phyloP scores from a whole-genome alignment of 2,329 filamentous ascomycete genomes.

The Microsporum canis region DNA sequence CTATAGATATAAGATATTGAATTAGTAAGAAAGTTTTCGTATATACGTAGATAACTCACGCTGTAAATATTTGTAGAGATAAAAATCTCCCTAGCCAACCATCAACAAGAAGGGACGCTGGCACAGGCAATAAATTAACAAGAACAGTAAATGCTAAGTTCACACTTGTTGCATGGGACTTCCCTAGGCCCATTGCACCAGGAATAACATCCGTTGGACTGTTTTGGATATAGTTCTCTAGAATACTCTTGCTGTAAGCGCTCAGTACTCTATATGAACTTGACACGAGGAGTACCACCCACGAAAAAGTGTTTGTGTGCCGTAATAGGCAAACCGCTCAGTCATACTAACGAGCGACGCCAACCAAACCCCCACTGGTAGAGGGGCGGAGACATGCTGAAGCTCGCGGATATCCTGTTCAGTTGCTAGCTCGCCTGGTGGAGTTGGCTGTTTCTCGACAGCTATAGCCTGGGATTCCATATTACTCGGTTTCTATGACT shows the following conservation, averaged over 20 bases:
- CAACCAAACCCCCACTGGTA: slow-evolving; percentile 7
- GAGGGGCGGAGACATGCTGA: slow-evolving; percentile 8
- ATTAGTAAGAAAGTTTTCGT: neutral
- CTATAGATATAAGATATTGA: neutral
- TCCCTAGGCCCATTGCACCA: slow-evolving; percentile 45
- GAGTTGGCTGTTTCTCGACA: neutral
- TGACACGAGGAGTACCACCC: neutral
- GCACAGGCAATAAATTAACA: neutral
- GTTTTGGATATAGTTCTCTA: slow-evolving; percentile 11
- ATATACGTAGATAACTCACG: neutral
- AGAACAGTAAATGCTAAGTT: slow-evolving; percentile 33
- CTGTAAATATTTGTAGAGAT: neutral
- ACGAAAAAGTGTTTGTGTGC: neutral
- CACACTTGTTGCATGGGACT: slow-evolving; percentile 45
- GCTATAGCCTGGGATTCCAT: neutral
- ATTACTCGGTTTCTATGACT: neutral
- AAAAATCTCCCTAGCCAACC: neutral
- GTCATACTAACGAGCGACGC: slow-evolving; percentile 3
- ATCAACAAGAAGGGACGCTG: neutral
- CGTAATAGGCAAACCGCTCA: slow-evolving; percentile 9
- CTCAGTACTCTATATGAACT: neutral
- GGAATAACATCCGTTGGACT: slow-evolving; percentile 24
- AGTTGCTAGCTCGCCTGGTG: neutral
- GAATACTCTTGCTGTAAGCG: neutral
- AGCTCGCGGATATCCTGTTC: slow-evolving; percentile 10